Percentiles rank a stretch among this genome's conserved stretches.
These are phyloP conservation scores for Starmera caribaea DNA, from an alignment of 805 yeast species.

Conservation along the genomic window DNA sequence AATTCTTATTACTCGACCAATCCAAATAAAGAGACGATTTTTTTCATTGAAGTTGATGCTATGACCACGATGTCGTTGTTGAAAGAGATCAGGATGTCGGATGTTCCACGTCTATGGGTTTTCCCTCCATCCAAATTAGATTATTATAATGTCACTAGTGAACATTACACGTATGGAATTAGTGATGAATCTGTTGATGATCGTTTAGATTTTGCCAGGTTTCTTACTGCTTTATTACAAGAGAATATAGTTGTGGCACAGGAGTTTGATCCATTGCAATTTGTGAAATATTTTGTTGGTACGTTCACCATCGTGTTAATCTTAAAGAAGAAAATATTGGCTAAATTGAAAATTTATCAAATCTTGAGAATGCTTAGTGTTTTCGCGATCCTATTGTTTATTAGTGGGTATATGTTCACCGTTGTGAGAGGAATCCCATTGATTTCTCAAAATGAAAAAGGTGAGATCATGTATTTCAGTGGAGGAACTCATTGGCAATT, in stretches of 20 bases:
- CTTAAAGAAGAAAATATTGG: conserved; percentile 37
- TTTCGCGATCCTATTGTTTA: conserved; percentile 31
- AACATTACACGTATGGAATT: conserved; percentile 27
- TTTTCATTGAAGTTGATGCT: conserved; percentile 45
- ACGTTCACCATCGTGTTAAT: conserved; percentile 36
- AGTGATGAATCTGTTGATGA: conserved; percentile 23
- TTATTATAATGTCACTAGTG: conserved; percentile 17
- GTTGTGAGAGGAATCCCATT: conserved; percentile 54
- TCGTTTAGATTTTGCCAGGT: conserved; percentile 42
- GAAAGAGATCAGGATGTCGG: conserved; percentile 29
- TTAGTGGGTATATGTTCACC: conserved; percentile 60
- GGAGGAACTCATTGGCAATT: conserved; percentile 64
- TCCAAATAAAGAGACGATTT: conserved; percentile 28
- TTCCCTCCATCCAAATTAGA: conserved; percentile 37
- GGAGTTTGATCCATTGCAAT: conserved; percentile 33
- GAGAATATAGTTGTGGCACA: conserved; percentile 32
- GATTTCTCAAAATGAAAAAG: conserved; percentile 40
- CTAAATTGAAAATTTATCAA: conserved; percentile 17
- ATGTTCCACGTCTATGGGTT: conserved; percentile 62
- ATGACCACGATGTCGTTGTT: conserved; percentile 31
- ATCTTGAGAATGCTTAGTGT: conserved; percentile 26
- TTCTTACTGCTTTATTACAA: conserved; percentile 36
- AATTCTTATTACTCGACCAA: conserved; percentile 34
- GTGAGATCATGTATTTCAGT: conserved; percentile 44
- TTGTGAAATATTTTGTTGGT: conserved; percentile 33